Evolutionary conservation across 2,329 filamentous ascomycete genomes (phyloP).

Genomic region (Xylaria sp.): DNA sequence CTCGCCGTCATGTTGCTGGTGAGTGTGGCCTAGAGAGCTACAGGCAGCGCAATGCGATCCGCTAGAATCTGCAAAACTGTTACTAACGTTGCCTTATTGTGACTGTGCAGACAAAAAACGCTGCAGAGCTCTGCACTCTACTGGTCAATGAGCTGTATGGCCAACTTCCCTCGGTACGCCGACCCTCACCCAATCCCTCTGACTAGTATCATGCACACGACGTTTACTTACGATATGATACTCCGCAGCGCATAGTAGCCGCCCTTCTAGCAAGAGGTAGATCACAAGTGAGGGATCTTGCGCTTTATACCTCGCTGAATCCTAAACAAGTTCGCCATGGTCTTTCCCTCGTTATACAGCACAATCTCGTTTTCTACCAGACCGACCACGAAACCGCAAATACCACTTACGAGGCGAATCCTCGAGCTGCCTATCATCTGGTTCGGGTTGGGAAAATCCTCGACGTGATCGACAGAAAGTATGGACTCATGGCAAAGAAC

Average conservation of each 20-base stretch:
- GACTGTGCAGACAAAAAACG: slow-evolving; percentile 70
- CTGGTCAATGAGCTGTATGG: slow-evolving; percentile 90
- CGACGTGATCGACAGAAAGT: slow-evolving; percentile 76
- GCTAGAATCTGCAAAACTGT: background rate
- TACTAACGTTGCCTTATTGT: slow-evolving; percentile 42
- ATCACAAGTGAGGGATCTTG: slow-evolving; percentile 75
- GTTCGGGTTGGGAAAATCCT: slow-evolving; percentile 84
- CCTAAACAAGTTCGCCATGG: slow-evolving; percentile 82
- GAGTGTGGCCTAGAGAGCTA: slow-evolving; percentile 42
- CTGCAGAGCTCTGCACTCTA: slow-evolving; percentile 88
- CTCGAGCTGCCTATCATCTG: slow-evolving; percentile 81
- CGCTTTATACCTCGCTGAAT: slow-evolving; percentile 76
- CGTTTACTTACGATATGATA: slow-evolving; percentile 34
- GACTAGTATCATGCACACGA: background rate
- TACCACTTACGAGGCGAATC: slow-evolving; percentile 86
- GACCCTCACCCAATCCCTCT: background rate
- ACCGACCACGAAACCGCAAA: slow-evolving; percentile 69
- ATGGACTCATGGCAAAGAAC: slow-evolving; percentile 78
- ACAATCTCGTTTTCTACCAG: slow-evolving; percentile 83
- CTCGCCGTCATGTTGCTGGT: slow-evolving; percentile 48
- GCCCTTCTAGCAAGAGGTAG: slow-evolving; percentile 82
- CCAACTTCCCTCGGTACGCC: slow-evolving; percentile 86
- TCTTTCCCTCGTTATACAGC: slow-evolving; percentile 85
- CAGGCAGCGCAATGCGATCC: background rate
- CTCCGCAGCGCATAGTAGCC: slow-evolving; percentile 80